Base-by-base conservation (phyloP, 1,284 basidiomycete genomes). In the Ustilago cynodontis region DNA sequence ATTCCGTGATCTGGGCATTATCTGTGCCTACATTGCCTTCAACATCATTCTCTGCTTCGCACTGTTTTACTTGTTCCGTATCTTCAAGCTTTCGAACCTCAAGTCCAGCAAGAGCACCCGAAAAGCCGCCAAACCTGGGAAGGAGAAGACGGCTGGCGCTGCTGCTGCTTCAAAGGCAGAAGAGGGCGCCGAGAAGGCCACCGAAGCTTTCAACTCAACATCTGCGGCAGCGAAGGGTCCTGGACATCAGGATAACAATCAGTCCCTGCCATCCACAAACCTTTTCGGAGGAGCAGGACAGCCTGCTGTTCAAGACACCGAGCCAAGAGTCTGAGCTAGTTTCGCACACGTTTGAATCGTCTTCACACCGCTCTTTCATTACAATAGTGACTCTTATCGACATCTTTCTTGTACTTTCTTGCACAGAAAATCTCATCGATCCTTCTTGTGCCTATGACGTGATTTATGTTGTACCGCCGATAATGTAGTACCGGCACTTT, bases 1-100 rank as follows among this genome's bases (percentile, higher is more conserved):
- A 20, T 84, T 66, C 74, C 71, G 81, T n/a, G 70, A 82, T 61
- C 41, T 84, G 20, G 82, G 82, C 22, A 85, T 93, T 54, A 86
- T 93, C 68, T 89, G 89, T 81, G 90, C 86, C 0, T 93, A 90
- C 86, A 89, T 91, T 72, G 78, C 87, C 18, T 90, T 92, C 86
- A 93, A 93, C 73, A 59, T 85, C 16, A 55, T 55, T 13, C 79
- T 80, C 35, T 66, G 67, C 60, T 80, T 76, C 52, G 61, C 47
- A 2, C 59, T 80, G 55, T 83, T 83, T 58, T 85, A 77, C 63
- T 65, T 78, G n/a, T 80, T 80, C 77, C 64, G 79, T 43, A 57
- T 80, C 59, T 72, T 67, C 61, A 68, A 68, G 51, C 71, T 71
- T 18, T 66, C 69, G 28, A 50, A 59, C 49, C 49, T 56, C 18